Evolutionary conservation across 2,329 filamentous ascomycete genomes (phyloP).

Genomic region (Juglanconis oblonga): DNA sequence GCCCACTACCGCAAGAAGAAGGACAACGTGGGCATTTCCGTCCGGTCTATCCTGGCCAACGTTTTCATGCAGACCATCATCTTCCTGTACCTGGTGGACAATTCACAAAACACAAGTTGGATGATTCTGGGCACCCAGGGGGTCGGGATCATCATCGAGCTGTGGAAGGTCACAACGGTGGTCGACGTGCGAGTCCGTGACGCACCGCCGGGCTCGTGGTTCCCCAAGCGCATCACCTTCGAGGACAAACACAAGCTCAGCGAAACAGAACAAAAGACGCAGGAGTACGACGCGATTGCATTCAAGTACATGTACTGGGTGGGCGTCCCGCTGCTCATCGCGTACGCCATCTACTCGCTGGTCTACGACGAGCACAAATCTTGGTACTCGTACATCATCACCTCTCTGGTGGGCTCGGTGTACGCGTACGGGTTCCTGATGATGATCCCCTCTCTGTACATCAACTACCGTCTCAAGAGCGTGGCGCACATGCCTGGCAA

Average conservation of each 20-base stretch:
- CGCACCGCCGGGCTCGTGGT: constrained; percentile 61
- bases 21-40: constrained; percentile 94
- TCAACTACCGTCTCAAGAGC: constrained; percentile 96
- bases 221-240: constrained; percentile 80
- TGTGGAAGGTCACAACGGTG: constrained; percentile 95
- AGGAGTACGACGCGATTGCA: constrained; percentile 96
- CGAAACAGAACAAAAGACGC: constrained; percentile 94
- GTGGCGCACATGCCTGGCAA: constrained; percentile 96
- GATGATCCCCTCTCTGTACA: constrained; percentile 97
- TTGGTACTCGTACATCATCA: constrained; percentile 95
- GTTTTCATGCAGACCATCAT: constrained; percentile 97
- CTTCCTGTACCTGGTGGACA: constrained; percentile 95
- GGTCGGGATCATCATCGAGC: constrained; percentile 66
- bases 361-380: constrained; percentile 94
- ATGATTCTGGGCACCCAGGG: constrained; percentile 97
- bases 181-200: constrained; percentile 82
- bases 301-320: constrained; percentile 96
- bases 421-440: constrained; percentile 98
- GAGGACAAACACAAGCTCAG: constrained; percentile 97
- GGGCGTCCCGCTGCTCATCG: constrained; percentile 82
- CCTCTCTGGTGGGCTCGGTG: constrained; percentile 90
- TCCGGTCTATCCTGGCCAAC: constrained; percentile 93
- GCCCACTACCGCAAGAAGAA: constrained; percentile 99
- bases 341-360: constrained; percentile 88
- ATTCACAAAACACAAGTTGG: constrained; percentile 97